Evolutionary conservation across 2,329 filamentous ascomycete species (phyloP).

Genomic region (Paracorniculantispora psalliotae): DNA sequence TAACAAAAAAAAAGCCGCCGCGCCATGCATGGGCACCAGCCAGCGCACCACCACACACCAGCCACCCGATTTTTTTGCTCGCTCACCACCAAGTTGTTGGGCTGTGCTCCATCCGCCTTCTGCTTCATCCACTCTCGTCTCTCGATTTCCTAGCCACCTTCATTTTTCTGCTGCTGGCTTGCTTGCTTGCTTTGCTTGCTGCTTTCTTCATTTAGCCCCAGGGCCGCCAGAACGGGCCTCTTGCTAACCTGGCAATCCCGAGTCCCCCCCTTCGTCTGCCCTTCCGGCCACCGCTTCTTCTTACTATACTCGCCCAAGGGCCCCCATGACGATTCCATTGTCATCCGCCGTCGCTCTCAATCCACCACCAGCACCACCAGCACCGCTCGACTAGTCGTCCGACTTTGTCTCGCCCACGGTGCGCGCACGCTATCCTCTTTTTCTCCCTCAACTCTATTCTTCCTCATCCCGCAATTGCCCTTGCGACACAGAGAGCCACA

Average conservation of each 20-base stretch:
- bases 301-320: not conserved
- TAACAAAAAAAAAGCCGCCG: not conserved
- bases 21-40: not conserved
- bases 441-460: not conserved
- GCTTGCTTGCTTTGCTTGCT: not conserved
- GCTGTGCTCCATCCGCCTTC: not conserved
- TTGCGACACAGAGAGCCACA: not conserved
- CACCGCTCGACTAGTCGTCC: no score
- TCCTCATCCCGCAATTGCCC: not conserved
- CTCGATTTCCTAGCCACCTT: conserved; percentile 11
- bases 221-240: conserved; percentile 3
- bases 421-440: not conserved
- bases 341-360: conserved; percentile 1
- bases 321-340: conserved; percentile 4
- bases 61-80: conserved; percentile 13
- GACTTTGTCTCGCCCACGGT: not conserved
- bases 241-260: not conserved
- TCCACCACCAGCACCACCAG: not conserved
- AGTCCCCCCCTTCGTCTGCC: not conserved
- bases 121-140: conserved; percentile 2
- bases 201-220: not conserved
- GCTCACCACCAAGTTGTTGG: conserved; percentile 7
- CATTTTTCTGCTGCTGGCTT: no score
- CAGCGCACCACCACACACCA: conserved; percentile 3
- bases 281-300: conserved; percentile 6